These are phyloP conservation scores for Colletotrichum limetticola DNA, from an alignment of 2,329 filamentous ascomycete genomes.

Conservation along the genomic window DNA sequence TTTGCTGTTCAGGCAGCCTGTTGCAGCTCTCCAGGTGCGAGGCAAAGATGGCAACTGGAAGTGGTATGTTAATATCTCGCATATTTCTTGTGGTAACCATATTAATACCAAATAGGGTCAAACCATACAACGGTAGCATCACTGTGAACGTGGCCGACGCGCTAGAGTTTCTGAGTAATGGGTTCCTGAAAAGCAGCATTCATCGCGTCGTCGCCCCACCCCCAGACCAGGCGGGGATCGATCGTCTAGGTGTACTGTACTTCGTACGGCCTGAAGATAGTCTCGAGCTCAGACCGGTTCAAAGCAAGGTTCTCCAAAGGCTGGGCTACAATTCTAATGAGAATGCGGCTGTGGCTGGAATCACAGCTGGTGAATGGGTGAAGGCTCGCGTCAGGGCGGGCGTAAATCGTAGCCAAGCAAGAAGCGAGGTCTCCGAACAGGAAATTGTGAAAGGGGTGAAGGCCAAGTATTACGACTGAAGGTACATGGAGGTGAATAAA, in stretches of 20 bases:
- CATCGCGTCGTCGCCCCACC: slow-evolving; percentile 56
- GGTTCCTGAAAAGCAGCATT: slow-evolving; percentile 56
- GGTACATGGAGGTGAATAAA: no score
- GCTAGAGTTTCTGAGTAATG: slow-evolving; percentile 58
- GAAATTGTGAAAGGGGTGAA: slow-evolving; percentile 45
- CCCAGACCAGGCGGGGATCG: slow-evolving; percentile 53
- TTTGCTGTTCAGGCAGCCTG: slow-evolving; percentile 66
- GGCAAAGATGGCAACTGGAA: slow-evolving; percentile 56
- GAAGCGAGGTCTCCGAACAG: slow-evolving; percentile 42
- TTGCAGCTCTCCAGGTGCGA: slow-evolving; percentile 66
- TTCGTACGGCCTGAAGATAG: slow-evolving; percentile 50
- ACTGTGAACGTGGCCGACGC: slow-evolving; percentile 63
- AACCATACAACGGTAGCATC: slow-evolving; percentile 59
- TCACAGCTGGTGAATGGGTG: slow-evolving; percentile 49
- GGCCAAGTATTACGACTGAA: slow-evolving; percentile 47
- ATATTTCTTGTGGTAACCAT: not conserved
- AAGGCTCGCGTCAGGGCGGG: slow-evolving; percentile 44
- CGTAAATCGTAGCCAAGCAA: slow-evolving; percentile 34
- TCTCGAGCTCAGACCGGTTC: slow-evolving; percentile 44
- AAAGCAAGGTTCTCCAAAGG: slow-evolving; percentile 45
- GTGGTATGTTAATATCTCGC: slow-evolving; percentile 40
- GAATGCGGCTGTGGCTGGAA: slow-evolving; percentile 42
- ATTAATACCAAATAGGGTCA: slow-evolving; percentile 41
- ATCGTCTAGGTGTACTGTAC: slow-evolving; percentile 59
- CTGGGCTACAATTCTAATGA: slow-evolving; percentile 42